Percentiles rank a stretch among this genome's conserved stretches.
Conservation (phyloP, 176 grass and related monocot species). For the Oryza longistaminata region DNA sequence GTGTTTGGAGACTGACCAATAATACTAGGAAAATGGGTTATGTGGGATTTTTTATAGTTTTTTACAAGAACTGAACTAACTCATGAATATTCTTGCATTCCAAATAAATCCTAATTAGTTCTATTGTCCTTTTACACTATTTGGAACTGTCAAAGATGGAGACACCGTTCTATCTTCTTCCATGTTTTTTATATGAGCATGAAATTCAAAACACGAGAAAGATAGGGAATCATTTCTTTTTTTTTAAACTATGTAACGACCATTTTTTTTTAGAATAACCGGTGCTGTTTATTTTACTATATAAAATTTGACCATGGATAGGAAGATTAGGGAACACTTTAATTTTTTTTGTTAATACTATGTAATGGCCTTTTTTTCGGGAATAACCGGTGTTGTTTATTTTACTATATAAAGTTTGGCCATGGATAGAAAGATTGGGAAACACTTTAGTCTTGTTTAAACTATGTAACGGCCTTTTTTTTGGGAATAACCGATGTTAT, state of each 20-base stretch:
- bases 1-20: background rate
- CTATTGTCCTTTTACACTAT: background rate
- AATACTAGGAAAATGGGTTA: background rate
- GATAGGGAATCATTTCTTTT: background rate
- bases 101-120: background rate
- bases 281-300: background rate
- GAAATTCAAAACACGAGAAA: background rate
- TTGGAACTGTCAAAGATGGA: no score
- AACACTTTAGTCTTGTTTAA: background rate
- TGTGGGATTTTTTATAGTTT: background rate
- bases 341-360: background rate
- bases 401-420: background rate
- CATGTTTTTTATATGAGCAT: background rate
- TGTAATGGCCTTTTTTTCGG: background rate
- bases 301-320: background rate
- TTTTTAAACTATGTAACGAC: background rate
- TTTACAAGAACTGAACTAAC: background rate
- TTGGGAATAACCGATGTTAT: background rate
- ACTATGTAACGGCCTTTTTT: background rate
- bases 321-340: background rate
- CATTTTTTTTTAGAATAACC: background rate
- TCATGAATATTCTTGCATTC: background rate
- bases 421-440: background rate
- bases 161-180: background rate
- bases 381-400: no score